Conservation (phyloP, 495 filamentous ascomycete species). For the Xylaria bambusicola region DNA sequence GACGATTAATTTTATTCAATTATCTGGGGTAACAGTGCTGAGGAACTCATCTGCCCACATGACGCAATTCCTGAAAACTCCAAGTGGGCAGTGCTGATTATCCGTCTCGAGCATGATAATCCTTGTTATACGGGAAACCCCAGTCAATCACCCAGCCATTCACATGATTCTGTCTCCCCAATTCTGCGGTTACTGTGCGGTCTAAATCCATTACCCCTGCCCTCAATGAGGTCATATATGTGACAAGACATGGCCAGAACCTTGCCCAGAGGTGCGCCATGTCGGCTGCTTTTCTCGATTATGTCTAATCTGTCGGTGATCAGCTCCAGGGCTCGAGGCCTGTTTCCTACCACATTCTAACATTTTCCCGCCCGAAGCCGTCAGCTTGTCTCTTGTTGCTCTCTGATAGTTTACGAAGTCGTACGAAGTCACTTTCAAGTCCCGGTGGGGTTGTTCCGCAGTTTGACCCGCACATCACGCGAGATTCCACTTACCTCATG, state of each 20-base stretch:
- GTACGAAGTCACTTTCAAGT: conserved; percentile 9
- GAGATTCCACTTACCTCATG: conserved; percentile 20
- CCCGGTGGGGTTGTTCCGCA: conserved; percentile 7
- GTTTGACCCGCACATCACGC: not conserved
- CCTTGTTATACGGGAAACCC: conserved; percentile 4
- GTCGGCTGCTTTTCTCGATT: conserved; percentile 9
- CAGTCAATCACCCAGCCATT: conserved; percentile 3
- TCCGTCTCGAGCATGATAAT: not conserved
- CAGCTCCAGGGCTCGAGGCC: conserved; percentile 2
- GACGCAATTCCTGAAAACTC: conserved; percentile 7
- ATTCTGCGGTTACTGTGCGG: too few relatives aligned
- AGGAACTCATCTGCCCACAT: not conserved
- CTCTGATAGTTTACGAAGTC: conserved; percentile 5
- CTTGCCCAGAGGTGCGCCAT: not conserved
- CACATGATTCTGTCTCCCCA: too few relatives aligned
- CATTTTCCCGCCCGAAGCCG: not conserved
- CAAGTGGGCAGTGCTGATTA: conserved; percentile 6
- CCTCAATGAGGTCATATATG: conserved; percentile 15
- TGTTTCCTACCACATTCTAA: not conserved
- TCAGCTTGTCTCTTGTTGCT: not conserved
- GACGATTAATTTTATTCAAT: conserved; percentile 9
- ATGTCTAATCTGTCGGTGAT: not conserved
- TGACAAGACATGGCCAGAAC: not conserved
- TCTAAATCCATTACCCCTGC: conserved; percentile 11
- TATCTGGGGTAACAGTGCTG: not conserved